Conservation (phyloP, 208 protist genomes). For the Crithidia bombi region DNA sequence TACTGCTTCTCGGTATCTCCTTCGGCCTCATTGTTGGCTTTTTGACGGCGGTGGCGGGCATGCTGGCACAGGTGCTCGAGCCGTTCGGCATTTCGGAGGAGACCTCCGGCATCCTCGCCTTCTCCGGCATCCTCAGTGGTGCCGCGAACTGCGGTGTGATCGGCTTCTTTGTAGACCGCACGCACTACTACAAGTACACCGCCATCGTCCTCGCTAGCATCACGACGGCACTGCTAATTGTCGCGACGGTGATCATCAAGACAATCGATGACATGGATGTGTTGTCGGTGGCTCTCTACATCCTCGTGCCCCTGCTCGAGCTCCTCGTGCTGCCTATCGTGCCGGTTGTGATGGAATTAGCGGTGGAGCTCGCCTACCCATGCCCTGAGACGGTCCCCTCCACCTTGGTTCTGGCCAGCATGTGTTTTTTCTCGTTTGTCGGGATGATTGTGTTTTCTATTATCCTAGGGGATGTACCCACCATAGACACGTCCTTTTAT, state of each 20-base stretch:
- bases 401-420: conserved; percentile 36
- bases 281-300: conserved; percentile 25
- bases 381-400: conserved; percentile 42
- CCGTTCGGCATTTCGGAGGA: conserved; percentile 50
- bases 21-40: conserved; percentile 50
- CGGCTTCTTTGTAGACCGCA: conserved; percentile 39
- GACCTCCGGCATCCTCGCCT: conserved; percentile 43
- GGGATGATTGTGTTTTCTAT: conserved; percentile 53
- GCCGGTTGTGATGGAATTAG: conserved; percentile 56
- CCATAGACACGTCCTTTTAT: conserved; percentile 29
- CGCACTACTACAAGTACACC: conserved; percentile 42
- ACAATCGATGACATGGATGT: neutral
- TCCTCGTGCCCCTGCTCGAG: conserved; percentile 45
- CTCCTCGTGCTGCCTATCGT: conserved; percentile 50
- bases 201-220: conserved; percentile 16
- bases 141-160: conserved; percentile 38
- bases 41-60: conserved; percentile 39
- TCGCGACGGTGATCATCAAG: conserved; percentile 25
- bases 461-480: conserved; percentile 44
- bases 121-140: conserved; percentile 52
- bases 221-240: conserved; percentile 27
- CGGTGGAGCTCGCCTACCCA: conserved; percentile 64
- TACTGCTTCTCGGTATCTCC: conserved; percentile 38
- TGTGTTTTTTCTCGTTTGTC: conserved; percentile 48
- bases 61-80: conserved; percentile 55